These are phyloP conservation scores for Xylariaceae sp. DNA, from an alignment of 2,329 filamentous ascomycete species.

Conservation along the genomic window DNA sequence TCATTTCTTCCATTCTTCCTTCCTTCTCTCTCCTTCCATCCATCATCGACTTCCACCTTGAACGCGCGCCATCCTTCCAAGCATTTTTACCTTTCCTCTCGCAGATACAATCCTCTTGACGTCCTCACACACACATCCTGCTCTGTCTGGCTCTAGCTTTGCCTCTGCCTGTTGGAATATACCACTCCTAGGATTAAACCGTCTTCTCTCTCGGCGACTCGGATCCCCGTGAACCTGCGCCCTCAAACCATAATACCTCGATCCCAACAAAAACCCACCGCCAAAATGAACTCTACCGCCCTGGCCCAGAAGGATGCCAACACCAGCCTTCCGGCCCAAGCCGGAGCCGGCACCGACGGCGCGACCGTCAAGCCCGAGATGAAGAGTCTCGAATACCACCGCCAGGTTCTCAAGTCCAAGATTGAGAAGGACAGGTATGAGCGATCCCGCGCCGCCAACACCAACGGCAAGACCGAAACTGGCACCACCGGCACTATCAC, in stretches of 20 bases:
- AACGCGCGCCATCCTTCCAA: too few relatives aligned
- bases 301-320: constrained; percentile 65
- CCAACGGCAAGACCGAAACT: constrained; percentile 1
- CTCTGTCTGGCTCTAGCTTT: too few relatives aligned
- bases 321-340: constrained; percentile 32
- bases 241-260: not conserved
- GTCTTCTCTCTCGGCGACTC: too few relatives aligned
- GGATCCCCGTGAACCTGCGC: not conserved
- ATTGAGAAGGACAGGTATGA: constrained; percentile 60
- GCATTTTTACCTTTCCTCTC: too few relatives aligned
- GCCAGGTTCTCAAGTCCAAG: constrained; percentile 68
- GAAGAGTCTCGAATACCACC: constrained; percentile 72
- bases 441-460: constrained; percentile 12
- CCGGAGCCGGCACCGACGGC: constrained; percentile 25
- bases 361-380: constrained; percentile 40
- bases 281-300: constrained; percentile 52
- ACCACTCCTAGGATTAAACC: not conserved
- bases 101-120: too few relatives aligned
- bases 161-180: not conserved
- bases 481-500: not conserved
- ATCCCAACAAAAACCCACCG: constrained; percentile 8
- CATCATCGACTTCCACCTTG: too few relatives aligned
- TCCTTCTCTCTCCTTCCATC: not conserved
- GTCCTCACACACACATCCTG: too few relatives aligned
- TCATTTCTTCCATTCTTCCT: not conserved